These are phyloP conservation scores for Sporothrix pseudoabietina DNA, from an alignment of 2,329 filamentous ascomycete genomes.

Conservation along the genomic window DNA sequence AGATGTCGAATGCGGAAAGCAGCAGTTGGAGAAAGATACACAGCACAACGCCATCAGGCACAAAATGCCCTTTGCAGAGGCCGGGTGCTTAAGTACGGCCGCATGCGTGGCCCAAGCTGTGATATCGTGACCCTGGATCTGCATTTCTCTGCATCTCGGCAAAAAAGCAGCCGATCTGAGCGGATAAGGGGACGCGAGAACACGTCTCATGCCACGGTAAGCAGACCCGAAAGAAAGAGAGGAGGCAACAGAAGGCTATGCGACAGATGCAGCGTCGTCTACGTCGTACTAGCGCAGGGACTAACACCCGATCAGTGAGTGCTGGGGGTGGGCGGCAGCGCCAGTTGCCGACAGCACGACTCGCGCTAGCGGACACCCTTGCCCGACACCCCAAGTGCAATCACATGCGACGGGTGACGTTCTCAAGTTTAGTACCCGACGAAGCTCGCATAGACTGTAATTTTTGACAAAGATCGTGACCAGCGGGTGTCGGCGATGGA, in stretches of 20 bases:
- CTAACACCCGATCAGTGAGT: conserved; percentile 7
- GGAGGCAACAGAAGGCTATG: not conserved
- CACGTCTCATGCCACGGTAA: not conserved
- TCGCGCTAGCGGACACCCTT: not conserved
- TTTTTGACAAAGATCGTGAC: not conserved
- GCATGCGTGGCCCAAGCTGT: not conserved
- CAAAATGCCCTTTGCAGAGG: not conserved
- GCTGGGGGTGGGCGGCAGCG: not conserved
- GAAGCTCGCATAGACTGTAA: not conserved
- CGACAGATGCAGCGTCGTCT: not conserved
- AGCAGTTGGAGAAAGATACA: not conserved
- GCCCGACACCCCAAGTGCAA: not conserved
- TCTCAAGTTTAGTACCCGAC: not conserved
- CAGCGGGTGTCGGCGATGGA: not conserved
- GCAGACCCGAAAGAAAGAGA: not conserved
- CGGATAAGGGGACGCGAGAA: not conserved
- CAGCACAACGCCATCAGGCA: not conserved
- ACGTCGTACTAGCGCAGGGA: not conserved
- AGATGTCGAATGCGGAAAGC: not conserved
- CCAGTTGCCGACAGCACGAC: not conserved
- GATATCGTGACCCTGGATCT: not conserved
- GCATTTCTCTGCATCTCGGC: not conserved
- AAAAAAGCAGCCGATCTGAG: not conserved
- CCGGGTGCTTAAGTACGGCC: conserved; percentile 6
- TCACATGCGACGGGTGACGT: not conserved